Evolutionary conservation across 768 basidiomycete genomes (phyloP).

Genomic region (Lactarius deliciosus): DNA sequence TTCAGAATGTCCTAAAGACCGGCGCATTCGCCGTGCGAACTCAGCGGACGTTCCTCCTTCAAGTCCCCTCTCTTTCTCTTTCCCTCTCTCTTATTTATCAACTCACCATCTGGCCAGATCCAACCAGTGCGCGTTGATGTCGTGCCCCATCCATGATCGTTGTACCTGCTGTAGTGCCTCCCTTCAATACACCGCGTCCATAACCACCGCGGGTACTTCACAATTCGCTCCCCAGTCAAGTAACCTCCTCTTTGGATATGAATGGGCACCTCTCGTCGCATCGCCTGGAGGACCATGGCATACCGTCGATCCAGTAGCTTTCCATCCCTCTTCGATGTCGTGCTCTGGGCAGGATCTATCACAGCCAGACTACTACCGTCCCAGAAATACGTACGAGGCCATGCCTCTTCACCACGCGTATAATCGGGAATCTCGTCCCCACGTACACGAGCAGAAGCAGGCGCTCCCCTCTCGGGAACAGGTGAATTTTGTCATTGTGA

Average conservation of each 20-base stretch:
- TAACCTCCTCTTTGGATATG: conserved; percentile 21
- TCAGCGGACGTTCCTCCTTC: conserved; percentile 19
- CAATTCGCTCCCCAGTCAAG: conserved; percentile 15
- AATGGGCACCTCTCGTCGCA: conserved; percentile 12
- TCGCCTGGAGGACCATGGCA: conserved; percentile 8
- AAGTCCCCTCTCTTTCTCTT: neutral
- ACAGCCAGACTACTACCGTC: conserved; percentile 6
- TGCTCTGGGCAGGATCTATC: conserved; percentile 7
- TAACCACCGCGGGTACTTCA: conserved; percentile 10
- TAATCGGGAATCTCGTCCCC: neutral
- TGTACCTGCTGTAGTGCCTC: conserved; percentile 18
- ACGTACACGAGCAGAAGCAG: conserved; percentile 12
- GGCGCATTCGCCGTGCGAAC: conserved; percentile 20
- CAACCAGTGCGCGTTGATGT: conserved; percentile 16
- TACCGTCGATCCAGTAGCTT: conserved; percentile 13
- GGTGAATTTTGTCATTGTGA: neutral
- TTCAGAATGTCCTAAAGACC: conserved; percentile 22
- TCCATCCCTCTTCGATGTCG: conserved; percentile 6
- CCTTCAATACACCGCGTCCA: conserved; percentile 15
- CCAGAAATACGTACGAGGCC: neutral
- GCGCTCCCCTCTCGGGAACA: neutral
- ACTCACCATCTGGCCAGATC: conserved; percentile 2
- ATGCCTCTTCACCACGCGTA: neutral
- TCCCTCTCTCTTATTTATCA: conserved; percentile 16
- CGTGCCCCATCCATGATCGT: conserved; percentile 23